phyloP scores from a whole-genome alignment of 139 green algal genomes.

The Limnomonas spitsbergensis region DNA sequence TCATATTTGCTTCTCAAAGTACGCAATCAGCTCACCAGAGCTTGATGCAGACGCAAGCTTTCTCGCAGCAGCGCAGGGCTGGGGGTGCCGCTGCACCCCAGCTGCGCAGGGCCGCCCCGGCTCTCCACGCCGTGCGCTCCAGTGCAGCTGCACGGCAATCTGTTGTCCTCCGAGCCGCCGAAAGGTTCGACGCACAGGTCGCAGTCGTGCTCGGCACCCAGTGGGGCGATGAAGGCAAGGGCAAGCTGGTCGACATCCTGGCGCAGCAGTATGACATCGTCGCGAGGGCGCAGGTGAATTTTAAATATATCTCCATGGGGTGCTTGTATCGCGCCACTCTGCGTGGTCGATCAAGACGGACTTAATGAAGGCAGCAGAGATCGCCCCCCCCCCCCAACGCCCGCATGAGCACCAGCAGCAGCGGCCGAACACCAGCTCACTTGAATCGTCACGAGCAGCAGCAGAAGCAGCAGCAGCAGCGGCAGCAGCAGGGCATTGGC shows the following conservation, averaged over 20 bases:
- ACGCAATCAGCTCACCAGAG: too few relatives aligned
- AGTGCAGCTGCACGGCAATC: too few relatives aligned
- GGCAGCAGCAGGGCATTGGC: too few relatives aligned
- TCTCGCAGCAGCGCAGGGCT: too few relatives aligned
- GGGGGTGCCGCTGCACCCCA: neutral
- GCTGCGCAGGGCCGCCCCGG: neutral
- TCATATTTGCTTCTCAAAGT: too few relatives aligned
- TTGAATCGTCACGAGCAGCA: too few relatives aligned
- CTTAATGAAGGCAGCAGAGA: neutral
- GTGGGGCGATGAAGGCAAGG: slow-evolving; percentile 99
- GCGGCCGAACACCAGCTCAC: too few relatives aligned
- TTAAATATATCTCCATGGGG: too few relatives aligned
- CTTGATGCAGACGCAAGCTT: too few relatives aligned
- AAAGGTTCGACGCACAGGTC: slow-evolving; percentile 67
- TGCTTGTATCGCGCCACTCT: neutral
- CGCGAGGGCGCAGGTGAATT: slow-evolving; percentile 87
- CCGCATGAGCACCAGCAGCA: too few relatives aligned
- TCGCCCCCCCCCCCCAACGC: too few relatives aligned
- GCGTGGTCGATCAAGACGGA: neutral
- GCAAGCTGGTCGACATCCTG: slow-evolving; percentile 98
- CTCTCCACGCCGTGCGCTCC: neutral
- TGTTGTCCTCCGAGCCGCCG: neutral
- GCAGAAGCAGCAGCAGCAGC: too few relatives aligned
- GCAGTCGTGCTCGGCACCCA: slow-evolving; percentile 93
- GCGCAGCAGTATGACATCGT: slow-evolving; percentile 96